These are phyloP conservation scores for Setaria italica DNA, from an alignment of 202 grass and related monocot genomes.

Conservation along the genomic window DNA sequence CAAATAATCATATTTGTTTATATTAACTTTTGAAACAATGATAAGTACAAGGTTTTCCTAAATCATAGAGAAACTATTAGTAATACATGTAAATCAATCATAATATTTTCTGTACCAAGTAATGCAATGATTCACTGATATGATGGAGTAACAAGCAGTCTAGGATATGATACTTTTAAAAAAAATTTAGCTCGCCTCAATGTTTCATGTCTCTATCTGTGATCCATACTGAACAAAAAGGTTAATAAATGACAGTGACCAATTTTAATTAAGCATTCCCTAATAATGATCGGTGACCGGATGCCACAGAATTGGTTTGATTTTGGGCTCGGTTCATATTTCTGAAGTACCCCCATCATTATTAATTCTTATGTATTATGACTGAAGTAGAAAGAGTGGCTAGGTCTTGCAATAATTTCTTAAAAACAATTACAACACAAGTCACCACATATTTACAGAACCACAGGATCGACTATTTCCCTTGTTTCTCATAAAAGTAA, in stretches of 20 bases:
- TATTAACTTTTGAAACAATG: background rate
- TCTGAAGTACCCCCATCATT: background rate
- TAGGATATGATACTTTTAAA: background rate
- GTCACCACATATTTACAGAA: background rate
- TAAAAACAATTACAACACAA: background rate
- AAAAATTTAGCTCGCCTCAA: background rate
- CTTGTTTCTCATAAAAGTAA: background rate
- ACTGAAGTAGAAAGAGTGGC: background rate
- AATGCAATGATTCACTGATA: background rate
- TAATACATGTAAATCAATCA: background rate
- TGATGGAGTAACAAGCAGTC: background rate
- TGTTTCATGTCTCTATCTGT: constrained; percentile 1
- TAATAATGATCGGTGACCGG: background rate
- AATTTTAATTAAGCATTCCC: background rate
- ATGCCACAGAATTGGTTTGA: background rate
- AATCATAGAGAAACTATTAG: background rate
- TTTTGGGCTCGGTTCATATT: background rate
- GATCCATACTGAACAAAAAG: background rate
- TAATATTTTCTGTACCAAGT: background rate
- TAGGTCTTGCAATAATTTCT: background rate
- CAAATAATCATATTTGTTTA: background rate
- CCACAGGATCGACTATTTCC: background rate
- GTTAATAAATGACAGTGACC: background rate
- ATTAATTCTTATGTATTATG: background rate
- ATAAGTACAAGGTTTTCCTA: background rate